These are phyloP conservation scores for Diaporthe sp. DNA, from an alignment of 2,329 filamentous ascomycete species.

Conservation along the genomic window DNA sequence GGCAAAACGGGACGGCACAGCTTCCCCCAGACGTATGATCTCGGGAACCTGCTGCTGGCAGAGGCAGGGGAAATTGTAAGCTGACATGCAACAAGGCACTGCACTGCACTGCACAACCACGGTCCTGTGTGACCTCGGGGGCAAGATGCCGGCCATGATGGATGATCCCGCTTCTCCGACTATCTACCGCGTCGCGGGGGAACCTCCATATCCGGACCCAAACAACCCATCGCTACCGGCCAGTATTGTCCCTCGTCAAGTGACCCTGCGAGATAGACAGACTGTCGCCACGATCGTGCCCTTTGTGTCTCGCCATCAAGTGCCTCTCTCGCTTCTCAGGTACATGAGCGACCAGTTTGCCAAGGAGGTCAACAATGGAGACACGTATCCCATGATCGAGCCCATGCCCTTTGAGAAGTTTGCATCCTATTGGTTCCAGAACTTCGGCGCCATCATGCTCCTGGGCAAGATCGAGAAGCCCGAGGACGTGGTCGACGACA, in stretches of 20 bases:
- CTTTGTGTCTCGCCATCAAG: conserved; percentile 81
- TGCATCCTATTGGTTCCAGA: conserved; percentile 89
- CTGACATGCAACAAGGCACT: conserved; percentile 14
- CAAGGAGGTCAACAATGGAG: conserved; percentile 91
- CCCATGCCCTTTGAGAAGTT: conserved; percentile 82
- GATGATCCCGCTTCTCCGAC: conserved; percentile 81
- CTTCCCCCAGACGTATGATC: not conserved
- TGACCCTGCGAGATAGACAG: conserved; percentile 86
- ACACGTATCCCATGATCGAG: conserved; percentile 91
- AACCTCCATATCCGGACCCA: conserved; percentile 74
- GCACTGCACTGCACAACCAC: not conserved
- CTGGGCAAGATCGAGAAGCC: conserved; percentile 79
- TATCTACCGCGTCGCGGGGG: conserved; percentile 78
- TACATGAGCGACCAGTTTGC: conserved; percentile 89
- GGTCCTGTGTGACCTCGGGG: conserved; percentile 1
- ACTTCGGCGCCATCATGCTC: conserved; percentile 90
- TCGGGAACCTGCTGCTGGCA: not conserved
- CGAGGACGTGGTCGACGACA: conserved; percentile 69
- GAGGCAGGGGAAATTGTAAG: not conserved
- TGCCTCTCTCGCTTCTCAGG: conserved; percentile 80
- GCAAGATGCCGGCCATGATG: conserved; percentile 81
- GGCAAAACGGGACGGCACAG: conserved; percentile 1
- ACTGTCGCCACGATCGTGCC: conserved; percentile 88
- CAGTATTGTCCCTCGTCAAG: conserved; percentile 80
- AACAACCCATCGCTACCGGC: conserved; percentile 74